Evolutionary conservation across 768 basidiomycete species (phyloP), one percentile per base, ranked within the genome.

Genomic region (Pleurotus pulmonarius): DNA sequence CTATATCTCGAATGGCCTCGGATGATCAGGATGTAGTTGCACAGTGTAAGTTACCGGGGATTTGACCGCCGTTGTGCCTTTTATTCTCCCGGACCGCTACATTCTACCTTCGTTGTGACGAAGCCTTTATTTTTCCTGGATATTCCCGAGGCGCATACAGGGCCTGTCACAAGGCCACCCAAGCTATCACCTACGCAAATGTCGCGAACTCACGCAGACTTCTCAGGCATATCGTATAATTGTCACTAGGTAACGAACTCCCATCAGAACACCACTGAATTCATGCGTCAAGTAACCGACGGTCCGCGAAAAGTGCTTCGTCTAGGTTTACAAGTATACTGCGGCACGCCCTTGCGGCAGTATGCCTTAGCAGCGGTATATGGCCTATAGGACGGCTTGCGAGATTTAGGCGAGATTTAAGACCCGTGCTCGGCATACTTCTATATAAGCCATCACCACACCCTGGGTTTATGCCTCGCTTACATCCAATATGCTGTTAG

Each of bases 371-470:
- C 51, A 20, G 41, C 8, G n/a, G 34, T 34, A 34, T 9, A 11
- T 34, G 11, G 29, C 7, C 29, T 34, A 29, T 29, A 34, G 9
- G 3, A 34, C 29, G 9, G 29, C 7, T 38, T 41, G 51, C 51
- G 51, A 53, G 39, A 29, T 18, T 53, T 53, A 15, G 37, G 51
- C 51, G 51, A 53, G 26, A 53, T 41, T 25, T 53, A 18, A 16
- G 29, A 9, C 29, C 4, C 9, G 11, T 4, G 29, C 29, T 34
- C 29, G 9, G 29, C 29, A 8, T 34, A 3, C 29, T 34, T 13
- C 3, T 38, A 53, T 41, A 18, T 53, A 53, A 53, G 41, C n/a
- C 29, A 34, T 34, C 29, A 34, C 9, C 9, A 34, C 29, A 34
- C 29, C 29, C 29, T 34, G 8, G 29, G 29, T 34, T 9, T 34